These are phyloP conservation scores for Arthroderma sp. DNA, from an alignment of 2,329 filamentous ascomycete genomes.

Conservation along the genomic window DNA sequence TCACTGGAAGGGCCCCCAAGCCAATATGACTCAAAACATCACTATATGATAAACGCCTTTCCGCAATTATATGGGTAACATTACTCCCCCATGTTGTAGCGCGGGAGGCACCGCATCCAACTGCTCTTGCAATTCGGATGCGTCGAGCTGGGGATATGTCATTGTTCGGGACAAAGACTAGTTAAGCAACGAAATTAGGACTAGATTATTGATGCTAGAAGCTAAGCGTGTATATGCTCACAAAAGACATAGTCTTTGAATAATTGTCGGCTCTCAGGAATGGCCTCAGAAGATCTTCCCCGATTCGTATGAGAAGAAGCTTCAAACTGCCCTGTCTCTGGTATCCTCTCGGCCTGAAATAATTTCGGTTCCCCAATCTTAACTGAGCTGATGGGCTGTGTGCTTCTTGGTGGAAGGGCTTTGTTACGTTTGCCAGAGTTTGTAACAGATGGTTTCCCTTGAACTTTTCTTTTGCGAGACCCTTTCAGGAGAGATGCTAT, in stretches of 20 bases:
- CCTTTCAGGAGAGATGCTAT: constrained; percentile 11
- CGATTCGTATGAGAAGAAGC: not conserved
- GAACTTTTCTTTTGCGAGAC: not conserved
- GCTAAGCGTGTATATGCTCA: constrained; percentile 14
- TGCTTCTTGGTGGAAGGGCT: no score
- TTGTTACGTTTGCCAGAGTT: no score
- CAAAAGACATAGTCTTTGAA: constrained; percentile 51
- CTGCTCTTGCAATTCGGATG: constrained; percentile 59
- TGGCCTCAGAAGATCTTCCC: not conserved
- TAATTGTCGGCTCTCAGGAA: constrained; percentile 41
- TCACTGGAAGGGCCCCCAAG: constrained; percentile 35
- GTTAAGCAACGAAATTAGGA: constrained; percentile 3
- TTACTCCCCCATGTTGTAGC: constrained; percentile 40
- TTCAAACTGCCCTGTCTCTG: no score
- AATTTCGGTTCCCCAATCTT: no score
- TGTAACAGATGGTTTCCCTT: no score
- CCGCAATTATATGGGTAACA: constrained; percentile 70
- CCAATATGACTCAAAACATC: constrained; percentile 50
- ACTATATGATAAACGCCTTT: constrained; percentile 51
- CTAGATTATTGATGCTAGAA: not conserved
- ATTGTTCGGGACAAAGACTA: constrained; percentile 67
- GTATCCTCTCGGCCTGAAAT: no score
- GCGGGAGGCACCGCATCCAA: constrained; percentile 64
- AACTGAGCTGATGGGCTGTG: no score
- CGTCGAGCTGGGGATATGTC: constrained; percentile 55